These are phyloP conservation scores for Daldinia sp. DNA, from an alignment of 2,329 filamentous ascomycete species.

Conservation along the genomic window DNA sequence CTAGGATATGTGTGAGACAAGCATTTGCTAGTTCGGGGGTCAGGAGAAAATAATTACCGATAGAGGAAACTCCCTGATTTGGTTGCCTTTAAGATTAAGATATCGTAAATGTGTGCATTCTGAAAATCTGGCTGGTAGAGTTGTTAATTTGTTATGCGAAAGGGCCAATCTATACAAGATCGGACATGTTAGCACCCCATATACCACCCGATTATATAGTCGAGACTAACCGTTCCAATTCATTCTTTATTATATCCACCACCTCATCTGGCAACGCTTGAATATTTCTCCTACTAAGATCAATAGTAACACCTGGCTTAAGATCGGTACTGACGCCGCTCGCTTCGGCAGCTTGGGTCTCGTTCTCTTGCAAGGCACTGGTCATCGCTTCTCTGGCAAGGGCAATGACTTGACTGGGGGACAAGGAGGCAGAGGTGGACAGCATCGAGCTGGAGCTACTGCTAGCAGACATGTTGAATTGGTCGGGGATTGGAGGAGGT, in stretches of 20 bases:
- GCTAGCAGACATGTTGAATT: constrained; percentile 45
- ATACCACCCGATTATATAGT: background rate
- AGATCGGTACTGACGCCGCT: constrained; percentile 67
- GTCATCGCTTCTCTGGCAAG: constrained; percentile 73
- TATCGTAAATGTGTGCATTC: constrained; percentile 82
- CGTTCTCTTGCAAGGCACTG: constrained; percentile 71
- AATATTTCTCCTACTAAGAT: constrained; percentile 79
- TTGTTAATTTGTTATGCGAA: constrained; percentile 78
- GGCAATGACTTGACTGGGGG: constrained; percentile 69
- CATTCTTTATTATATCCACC: constrained; percentile 76
- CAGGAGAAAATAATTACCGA: constrained; percentile 55
- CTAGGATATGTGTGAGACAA: constrained; percentile 56
- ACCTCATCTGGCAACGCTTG: constrained; percentile 75
- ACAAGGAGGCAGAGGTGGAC: constrained; percentile 61
- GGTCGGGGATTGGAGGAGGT: constrained; percentile 60
- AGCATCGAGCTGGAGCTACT: constrained; percentile 54
- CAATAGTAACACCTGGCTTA: constrained; percentile 78
- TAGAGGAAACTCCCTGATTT: constrained; percentile 69
- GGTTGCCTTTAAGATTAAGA: constrained; percentile 81
- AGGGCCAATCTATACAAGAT: constrained; percentile 69
- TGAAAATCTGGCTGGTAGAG: constrained; percentile 74
- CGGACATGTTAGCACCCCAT: constrained; percentile 33
- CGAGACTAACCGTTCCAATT: constrained; percentile 70
- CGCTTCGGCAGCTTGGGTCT: constrained; percentile 67
- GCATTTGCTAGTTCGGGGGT: constrained; percentile 2